Evolutionary conservation across 495 filamentous ascomycete genomes (phyloP).

Genomic region (Podospora pseudopauciseta): DNA sequence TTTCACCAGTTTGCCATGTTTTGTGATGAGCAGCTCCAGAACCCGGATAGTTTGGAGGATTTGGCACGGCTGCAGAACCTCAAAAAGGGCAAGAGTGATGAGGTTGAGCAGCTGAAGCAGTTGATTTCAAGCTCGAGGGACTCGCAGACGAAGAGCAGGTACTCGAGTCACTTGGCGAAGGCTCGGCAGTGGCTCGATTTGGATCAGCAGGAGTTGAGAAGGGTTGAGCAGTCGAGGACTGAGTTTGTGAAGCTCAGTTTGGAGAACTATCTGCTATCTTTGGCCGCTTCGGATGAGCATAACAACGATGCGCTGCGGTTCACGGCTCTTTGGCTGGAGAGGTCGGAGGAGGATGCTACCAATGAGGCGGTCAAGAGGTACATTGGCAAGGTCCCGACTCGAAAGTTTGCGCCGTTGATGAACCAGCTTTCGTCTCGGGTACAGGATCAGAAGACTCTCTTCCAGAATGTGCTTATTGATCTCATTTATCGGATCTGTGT

Average conservation of each 20-base stretch:
- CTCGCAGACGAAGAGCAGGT: constrained; percentile 38
- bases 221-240: constrained; percentile 67
- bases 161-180: constrained; percentile 48
- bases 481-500: constrained; percentile 77
- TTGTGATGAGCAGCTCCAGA: constrained; percentile 89
- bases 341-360: constrained; percentile 63
- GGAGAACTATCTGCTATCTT: constrained; percentile 88
- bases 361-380: constrained; percentile 72
- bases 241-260: constrained; percentile 81
- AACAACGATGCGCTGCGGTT: constrained; percentile 92
- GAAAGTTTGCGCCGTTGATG: constrained; percentile 90
- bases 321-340: constrained; percentile 88
- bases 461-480: constrained; percentile 68
- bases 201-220: constrained; percentile 80
- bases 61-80: constrained; percentile 75
- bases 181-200: constrained; percentile 86
- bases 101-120: constrained; percentile 64
- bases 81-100: constrained; percentile 72
- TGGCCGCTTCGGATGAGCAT: constrained; percentile 79
- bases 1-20: constrained; percentile 94
- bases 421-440: constrained; percentile 93
- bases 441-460: constrained; percentile 60
- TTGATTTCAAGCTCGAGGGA: constrained; percentile 41
- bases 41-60: constrained; percentile 78
- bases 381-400: constrained; percentile 70